Conservation (phyloP, 768 basidiomycete genomes). For the Xerocomellus chrysenteron region DNA sequence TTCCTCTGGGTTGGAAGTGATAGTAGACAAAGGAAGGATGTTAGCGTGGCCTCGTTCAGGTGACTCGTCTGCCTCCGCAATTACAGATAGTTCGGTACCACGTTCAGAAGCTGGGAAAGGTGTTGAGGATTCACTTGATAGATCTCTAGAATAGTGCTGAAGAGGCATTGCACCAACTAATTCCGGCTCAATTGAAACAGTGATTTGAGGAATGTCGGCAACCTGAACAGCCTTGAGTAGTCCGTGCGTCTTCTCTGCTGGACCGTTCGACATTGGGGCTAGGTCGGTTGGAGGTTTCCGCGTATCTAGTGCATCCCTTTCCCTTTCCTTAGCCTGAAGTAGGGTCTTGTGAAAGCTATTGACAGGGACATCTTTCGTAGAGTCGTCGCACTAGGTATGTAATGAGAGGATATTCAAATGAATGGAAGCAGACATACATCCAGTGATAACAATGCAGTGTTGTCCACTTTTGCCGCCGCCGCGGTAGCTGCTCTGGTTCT, state of each 20-base stretch:
- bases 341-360: slow-evolving; percentile 51
- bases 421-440: slow-evolving; percentile 40
- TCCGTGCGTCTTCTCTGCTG: neutral
- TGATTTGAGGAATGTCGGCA: slow-evolving; percentile 3
- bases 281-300: neutral
- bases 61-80: slow-evolving; percentile 69
- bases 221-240: slow-evolving; percentile 3
- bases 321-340: slow-evolving; percentile 32
- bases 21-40: neutral
- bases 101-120: slow-evolving; percentile 25
- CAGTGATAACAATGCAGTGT: slow-evolving; percentile 39
- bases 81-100: slow-evolving; percentile 58
- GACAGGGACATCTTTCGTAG: slow-evolving; percentile 43
- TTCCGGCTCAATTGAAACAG: slow-evolving; percentile 3
- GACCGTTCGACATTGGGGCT: neutral
- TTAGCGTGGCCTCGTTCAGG: slow-evolving; percentile 37
- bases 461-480: slow-evolving; percentile 46
- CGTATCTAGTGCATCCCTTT: neutral
- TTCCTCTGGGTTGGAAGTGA: neutral
- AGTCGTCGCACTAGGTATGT: slow-evolving; percentile 33
- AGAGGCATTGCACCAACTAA: neutral
- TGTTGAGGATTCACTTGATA: neutral
- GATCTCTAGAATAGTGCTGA: neutral
- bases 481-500: slow-evolving; percentile 45
- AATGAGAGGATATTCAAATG: slow-evolving; percentile 8